Percentiles rank a stretch among this genome's conserved stretches.
phyloP scores from a whole-genome alignment of 2,329 filamentous ascomycete genomes.

The Didymella arachidicola region DNA sequence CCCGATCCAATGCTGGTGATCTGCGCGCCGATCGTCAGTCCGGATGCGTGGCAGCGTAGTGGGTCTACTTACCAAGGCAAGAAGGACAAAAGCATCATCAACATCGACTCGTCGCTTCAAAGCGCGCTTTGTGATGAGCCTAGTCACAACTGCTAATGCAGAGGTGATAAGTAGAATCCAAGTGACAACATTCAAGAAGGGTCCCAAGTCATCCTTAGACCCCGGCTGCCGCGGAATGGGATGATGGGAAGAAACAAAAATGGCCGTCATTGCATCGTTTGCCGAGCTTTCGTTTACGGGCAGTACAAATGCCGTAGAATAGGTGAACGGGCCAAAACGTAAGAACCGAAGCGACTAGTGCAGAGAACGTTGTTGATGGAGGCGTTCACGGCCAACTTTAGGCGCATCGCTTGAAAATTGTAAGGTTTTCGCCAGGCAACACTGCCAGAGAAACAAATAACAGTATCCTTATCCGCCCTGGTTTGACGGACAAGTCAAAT shows the following conservation, averaged over 20 bases:
- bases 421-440: conserved; percentile 25
- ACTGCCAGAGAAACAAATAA: conserved; percentile 23
- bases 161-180: conserved; percentile 48
- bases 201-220: conserved; percentile 41
- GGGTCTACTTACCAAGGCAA: conserved; percentile 40
- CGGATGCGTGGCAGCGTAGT: background rate
- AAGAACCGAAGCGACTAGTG: conserved; percentile 14
- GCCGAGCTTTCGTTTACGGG: conserved; percentile 20
- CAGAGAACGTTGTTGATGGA: conserved; percentile 23
- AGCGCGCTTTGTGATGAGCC: conserved; percentile 46
- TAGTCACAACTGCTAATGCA: conserved; percentile 43
- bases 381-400: conserved; percentile 18
- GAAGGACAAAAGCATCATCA: conserved; percentile 47
- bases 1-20: conserved; percentile 45
- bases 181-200: conserved; percentile 47
- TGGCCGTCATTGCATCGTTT: conserved; percentile 41
- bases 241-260: conserved; percentile 32
- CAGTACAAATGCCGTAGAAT: conserved; percentile 5
- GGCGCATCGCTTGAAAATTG: conserved; percentile 31
- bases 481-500: conserved; percentile 22
- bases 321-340: conserved; percentile 11
- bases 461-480: conserved; percentile 30
- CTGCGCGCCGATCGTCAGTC: conserved; percentile 29
- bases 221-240: conserved; percentile 41
- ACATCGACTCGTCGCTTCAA: conserved; percentile 42